These are phyloP conservation scores for Plasmodium vinckei DNA, from an alignment of 169 alveolate genomes.

Conservation along the genomic window DNA sequence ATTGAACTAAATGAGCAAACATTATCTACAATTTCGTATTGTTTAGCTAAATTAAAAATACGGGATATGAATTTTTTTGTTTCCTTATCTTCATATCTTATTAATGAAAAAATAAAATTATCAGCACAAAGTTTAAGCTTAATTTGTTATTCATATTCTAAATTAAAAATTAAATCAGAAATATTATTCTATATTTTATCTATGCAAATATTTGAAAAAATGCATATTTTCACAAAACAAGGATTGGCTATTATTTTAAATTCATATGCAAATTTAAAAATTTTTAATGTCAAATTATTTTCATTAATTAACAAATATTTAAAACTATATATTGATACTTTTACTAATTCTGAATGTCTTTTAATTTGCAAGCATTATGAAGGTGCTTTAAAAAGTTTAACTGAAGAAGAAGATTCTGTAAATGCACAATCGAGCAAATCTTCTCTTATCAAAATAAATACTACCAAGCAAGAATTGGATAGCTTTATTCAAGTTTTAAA, in stretches of 20 bases:
- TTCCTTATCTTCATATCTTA: slow-evolving; percentile 57
- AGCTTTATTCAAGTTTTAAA: background rate
- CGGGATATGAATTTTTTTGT: slow-evolving; percentile 44
- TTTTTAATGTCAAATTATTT: slow-evolving; percentile 62
- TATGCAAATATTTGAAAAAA: slow-evolving; percentile 57
- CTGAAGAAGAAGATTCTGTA: slow-evolving; percentile 1
- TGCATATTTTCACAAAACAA: slow-evolving; percentile 58
- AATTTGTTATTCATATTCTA: slow-evolving; percentile 61
- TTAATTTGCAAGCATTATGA: slow-evolving; percentile 42
- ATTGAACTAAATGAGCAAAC: slow-evolving; percentile 44
- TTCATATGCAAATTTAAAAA: slow-evolving; percentile 55
- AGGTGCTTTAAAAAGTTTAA: slow-evolving; percentile 26
- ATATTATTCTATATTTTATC: slow-evolving; percentile 59
- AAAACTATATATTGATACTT: slow-evolving; percentile 40
- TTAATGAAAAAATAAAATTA: slow-evolving; percentile 50
- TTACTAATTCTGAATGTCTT: slow-evolving; percentile 29
- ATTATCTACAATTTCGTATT: slow-evolving; percentile 62
- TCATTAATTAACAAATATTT: slow-evolving; percentile 49
- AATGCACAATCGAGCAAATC: background rate
- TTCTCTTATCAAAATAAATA: background rate
- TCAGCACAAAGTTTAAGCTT: slow-evolving; percentile 76
- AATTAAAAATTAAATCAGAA: slow-evolving; percentile 68
- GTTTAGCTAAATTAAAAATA: slow-evolving; percentile 51
- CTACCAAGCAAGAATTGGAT: background rate
- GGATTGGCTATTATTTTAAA: slow-evolving; percentile 49